A percentile compares a stretch with the other conserved stretches of the same genome.
Evolutionary conservation across 495 filamentous ascomycete species (phyloP).

Genomic region (Rostrohypoxylon terebratum): DNA sequence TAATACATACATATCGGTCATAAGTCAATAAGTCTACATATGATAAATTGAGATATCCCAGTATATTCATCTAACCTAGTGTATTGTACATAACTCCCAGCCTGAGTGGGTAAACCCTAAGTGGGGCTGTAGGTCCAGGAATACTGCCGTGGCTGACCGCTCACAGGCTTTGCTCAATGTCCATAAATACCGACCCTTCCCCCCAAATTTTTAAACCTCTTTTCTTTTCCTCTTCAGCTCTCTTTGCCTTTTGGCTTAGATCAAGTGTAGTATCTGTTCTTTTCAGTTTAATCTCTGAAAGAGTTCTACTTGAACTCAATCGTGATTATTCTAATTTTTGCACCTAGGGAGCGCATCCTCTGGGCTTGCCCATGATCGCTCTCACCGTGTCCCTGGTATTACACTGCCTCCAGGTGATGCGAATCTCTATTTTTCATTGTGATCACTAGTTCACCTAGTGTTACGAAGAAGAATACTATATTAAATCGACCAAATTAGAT

Average conservation of each 20-base stretch:
- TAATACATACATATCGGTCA: not conserved
- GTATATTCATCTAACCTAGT: not conserved
- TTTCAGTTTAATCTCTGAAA: conserved; percentile 94
- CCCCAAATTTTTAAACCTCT: conserved; percentile 38
- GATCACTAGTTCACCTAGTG: conserved; percentile 64
- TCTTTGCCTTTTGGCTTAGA: conserved; percentile 86
- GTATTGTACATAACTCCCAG: too few species aligned
- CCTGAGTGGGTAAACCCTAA: not conserved
- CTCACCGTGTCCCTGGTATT: conserved; percentile 87
- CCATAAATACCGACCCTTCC: conserved; percentile 46
- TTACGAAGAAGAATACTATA: conserved; percentile 69
- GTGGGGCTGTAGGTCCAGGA: not conserved
- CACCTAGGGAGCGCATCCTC: conserved; percentile 66
- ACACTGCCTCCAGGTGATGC: conserved; percentile 89
- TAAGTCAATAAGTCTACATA: too few species aligned
- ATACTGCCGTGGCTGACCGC: conserved; percentile 29
- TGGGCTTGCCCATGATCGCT: conserved; percentile 83
- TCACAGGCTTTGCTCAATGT: not conserved
- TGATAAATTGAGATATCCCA: too few species aligned
- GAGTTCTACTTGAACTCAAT: conserved; percentile 73
- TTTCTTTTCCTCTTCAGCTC: conserved; percentile 58
- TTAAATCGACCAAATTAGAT: too few species aligned
- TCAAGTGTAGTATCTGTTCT: conserved; percentile 99
- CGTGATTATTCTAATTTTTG: conserved; percentile 90
- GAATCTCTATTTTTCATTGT: conserved; percentile 71